phyloP scores from a whole-genome alignment of 441 rosid species.

The Aleurites moluccanus region DNA sequence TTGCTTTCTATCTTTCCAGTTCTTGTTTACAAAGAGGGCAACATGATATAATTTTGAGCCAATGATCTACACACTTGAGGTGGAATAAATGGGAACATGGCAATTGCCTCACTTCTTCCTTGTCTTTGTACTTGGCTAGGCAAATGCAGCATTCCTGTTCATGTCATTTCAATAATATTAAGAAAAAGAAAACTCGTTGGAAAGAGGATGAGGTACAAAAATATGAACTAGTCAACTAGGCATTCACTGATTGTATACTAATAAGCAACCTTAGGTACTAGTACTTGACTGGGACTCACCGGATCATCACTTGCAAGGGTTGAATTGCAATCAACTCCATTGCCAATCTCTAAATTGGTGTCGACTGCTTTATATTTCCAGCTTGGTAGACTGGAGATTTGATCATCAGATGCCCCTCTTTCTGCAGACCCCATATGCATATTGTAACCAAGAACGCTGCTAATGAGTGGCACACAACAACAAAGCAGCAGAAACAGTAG shows the following conservation, averaged over 20 bases:
- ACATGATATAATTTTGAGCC: conserved; percentile 90
- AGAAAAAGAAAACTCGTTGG: not conserved
- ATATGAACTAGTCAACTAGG: not conserved
- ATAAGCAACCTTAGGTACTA: not conserved
- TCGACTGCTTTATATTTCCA: conserved; percentile 65
- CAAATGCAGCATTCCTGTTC: conserved; percentile 92
- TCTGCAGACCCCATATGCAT: conserved; percentile 78
- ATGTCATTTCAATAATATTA: not conserved
- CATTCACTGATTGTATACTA: not conserved
- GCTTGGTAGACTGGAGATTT: conserved; percentile 69
- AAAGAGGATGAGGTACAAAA: not conserved
- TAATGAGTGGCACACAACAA: conserved; percentile 78
- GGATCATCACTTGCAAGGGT: conserved; percentile 46
- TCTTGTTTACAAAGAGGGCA: conserved; percentile 96
- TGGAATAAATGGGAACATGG: conserved; percentile 93
- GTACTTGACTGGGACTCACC: conserved; percentile 40
- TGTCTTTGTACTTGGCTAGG: conserved; percentile 75
- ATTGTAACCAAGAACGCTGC: conserved; percentile 83
- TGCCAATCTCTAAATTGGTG: conserved; percentile 30
- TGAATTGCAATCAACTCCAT: conserved; percentile 30
- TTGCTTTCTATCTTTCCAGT: conserved; percentile 50
- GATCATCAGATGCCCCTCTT: conserved; percentile 88
- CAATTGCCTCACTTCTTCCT: conserved; percentile 79
- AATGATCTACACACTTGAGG: conserved; percentile 88
- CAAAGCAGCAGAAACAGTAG: conserved; percentile 81